Base-by-base conservation (phyloP, 352 stramenopile species). In the Pilasporangium apinafurcum region DNA sequence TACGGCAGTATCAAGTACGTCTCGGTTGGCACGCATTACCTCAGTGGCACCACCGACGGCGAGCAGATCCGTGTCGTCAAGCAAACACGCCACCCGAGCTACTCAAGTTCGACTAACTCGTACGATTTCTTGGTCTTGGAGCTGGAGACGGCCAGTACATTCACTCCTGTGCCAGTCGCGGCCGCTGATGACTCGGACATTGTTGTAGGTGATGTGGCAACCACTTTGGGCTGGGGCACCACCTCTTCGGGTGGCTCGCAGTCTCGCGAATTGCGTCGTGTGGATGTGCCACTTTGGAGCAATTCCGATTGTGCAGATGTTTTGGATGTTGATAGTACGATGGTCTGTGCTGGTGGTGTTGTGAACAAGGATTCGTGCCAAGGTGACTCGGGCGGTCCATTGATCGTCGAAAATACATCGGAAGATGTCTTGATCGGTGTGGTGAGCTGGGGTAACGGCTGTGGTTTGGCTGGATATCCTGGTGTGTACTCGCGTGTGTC, bases 71-170 rank as follows among this genome's bases (percentile, higher is more conserved):
- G 64, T 33, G 66, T 86, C 37, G 37, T 68, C 3, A 74, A 72
- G 27, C 44, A 56, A 44, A 82, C 53, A 0, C 37, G 31, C 26
- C 73, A 89, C 60, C 77, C 73, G 0, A 73, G 65, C 35, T 77
- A 72, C 54, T 44, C 50, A 31, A 43, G 20, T 20, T 44, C 55
- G 37, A 68, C 36, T 33, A 62, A 73, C 49, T 56, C 63, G 36
- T 65, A 71, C 49, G 77, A 89, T 46, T 77, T 86, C 40, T 25
- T 78, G 21, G 61, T 85, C n/a, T 57, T 86, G 8, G 56, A 79
- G 37, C 56, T 89, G 8, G 58, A 68, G 20, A 57, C 27, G 3
- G 41, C 49, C 1, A 75, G 59, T 39, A 68, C 48, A 8, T 64
- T 63, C 39, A 40, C 59, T 21, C 68, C 68, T 16, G 50, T 80